These are phyloP conservation scores for Firmiana major DNA, from an alignment of 345 rosid species.

Conservation along the genomic window DNA sequence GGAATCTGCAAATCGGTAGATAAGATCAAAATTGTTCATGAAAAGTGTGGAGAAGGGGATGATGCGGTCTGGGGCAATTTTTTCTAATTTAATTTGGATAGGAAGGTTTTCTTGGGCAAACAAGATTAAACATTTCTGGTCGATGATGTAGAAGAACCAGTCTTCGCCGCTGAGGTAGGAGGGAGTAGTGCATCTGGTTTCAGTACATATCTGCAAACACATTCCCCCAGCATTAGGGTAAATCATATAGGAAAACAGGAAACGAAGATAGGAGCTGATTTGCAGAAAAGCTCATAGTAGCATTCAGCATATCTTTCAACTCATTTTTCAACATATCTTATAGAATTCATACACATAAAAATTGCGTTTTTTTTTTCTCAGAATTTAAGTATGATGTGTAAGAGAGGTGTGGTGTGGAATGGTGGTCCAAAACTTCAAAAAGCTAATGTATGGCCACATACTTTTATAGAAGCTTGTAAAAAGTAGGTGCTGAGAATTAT, in stretches of 20 bases:
- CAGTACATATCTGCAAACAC: not conserved
- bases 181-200: not conserved
- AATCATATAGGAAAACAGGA: not conserved
- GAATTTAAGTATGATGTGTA: not conserved
- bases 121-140: not conserved
- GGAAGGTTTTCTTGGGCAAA: not conserved
- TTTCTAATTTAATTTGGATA: conserved; percentile 15
- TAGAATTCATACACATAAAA: not conserved
- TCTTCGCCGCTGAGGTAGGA: not conserved
- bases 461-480: not conserved
- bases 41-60: conserved; percentile 87
- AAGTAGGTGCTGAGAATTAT: not conserved
- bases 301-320: not conserved
- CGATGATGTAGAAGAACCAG: not conserved
- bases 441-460: not conserved
- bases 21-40: conserved; percentile 75
- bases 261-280: not conserved
- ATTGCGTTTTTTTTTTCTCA: not conserved
- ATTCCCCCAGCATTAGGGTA: not conserved
- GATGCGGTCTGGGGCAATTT: conserved; percentile 77
- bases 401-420: not conserved
- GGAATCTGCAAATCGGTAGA: conserved; percentile 97
- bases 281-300: not conserved
- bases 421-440: not conserved
- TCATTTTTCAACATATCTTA: no score